Percentiles rank a stretch among this genome's conserved stretches.
These are phyloP conservation scores for Raddia distichophylla DNA, from an alignment of 176 grass and related monocot species.

Conservation along the genomic window DNA sequence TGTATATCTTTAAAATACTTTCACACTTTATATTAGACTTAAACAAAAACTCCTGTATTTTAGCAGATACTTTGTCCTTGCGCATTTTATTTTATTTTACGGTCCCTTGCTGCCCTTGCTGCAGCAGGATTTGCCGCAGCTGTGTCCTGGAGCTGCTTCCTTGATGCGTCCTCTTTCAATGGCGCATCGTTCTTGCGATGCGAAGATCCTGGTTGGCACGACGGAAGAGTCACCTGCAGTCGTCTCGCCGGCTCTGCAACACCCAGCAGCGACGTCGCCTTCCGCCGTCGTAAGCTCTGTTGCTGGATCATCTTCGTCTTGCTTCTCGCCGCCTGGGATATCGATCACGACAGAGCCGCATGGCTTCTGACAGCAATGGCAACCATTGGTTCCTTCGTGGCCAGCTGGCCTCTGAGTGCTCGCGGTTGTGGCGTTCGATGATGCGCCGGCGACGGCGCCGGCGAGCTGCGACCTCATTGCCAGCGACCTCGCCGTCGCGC, in stretches of 20 bases:
- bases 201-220: not conserved
- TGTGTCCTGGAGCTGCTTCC: not conserved
- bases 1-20: no score
- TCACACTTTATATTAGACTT: no score
- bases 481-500: conserved; percentile 24
- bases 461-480: conserved; percentile 1
- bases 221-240: not conserved
- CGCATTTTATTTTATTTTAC: no score
- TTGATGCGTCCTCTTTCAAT: not conserved
- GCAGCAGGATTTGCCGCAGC: not conserved
- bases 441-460: not conserved
- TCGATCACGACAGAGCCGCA: conserved; percentile 20
- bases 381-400: not conserved
- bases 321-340: not conserved
- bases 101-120: not conserved
- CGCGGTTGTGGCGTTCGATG: not conserved
- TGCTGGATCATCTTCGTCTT: not conserved
- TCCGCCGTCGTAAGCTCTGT: not conserved
- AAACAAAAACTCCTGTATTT: no score
- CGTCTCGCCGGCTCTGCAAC: not conserved
- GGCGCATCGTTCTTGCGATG: not conserved
- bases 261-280: not conserved
- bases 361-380: conserved; percentile 12
- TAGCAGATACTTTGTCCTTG: no score
- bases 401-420: no score